Evolutionary conservation across 352 stramenopile species (phyloP).

Genomic region (Globisporangium cederbergense): DNA sequence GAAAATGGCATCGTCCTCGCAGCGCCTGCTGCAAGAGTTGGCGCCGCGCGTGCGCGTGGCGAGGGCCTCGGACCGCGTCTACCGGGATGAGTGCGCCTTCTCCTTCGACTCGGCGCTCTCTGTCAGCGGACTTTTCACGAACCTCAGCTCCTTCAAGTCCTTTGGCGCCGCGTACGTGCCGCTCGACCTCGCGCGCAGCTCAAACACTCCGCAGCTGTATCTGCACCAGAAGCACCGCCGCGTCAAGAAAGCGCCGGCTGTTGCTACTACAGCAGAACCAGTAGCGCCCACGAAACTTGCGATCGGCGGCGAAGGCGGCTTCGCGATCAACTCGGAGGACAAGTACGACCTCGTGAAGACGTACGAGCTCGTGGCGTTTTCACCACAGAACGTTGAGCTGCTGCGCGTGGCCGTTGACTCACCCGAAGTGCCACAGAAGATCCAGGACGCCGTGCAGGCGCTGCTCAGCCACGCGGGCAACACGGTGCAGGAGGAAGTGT

Average conservation of each 20-base stretch:
- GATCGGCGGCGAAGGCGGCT: constrained; percentile 95
- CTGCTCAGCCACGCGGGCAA: constrained; percentile 77
- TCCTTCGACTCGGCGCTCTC: constrained; percentile 92
- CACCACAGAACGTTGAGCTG: constrained; percentile 28
- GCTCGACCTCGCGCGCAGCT: constrained; percentile 43
- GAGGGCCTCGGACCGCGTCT: constrained; percentile 77
- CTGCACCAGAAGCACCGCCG: constrained; percentile 66
- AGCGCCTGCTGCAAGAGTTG: constrained; percentile 25
- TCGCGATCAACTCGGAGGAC: constrained; percentile 80
- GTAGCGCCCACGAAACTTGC: constrained; percentile 88
- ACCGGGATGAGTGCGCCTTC: constrained; percentile 97
- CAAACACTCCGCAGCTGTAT: constrained; percentile 46
- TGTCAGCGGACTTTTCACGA: constrained; percentile 83
- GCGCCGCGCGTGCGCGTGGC: constrained; percentile 45
- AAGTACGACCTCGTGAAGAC: constrained; percentile 87
- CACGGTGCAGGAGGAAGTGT: constrained; percentile 72
- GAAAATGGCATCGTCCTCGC: background rate
- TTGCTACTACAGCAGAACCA: constrained; percentile 4
- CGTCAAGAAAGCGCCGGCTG: constrained; percentile 17
- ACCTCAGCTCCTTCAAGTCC: constrained; percentile 92
- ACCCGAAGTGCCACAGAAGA: constrained; percentile 33
- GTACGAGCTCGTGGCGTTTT: constrained; percentile 76
- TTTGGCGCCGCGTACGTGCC: constrained; percentile 76
- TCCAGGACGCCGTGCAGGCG: constrained; percentile 56
- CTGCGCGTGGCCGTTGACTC: constrained; percentile 31